Percentiles rank a stretch among this genome's conserved stretches.
Conservation (phyloP, 352 stramenopile species). For the Pythium monospermum region DNA sequence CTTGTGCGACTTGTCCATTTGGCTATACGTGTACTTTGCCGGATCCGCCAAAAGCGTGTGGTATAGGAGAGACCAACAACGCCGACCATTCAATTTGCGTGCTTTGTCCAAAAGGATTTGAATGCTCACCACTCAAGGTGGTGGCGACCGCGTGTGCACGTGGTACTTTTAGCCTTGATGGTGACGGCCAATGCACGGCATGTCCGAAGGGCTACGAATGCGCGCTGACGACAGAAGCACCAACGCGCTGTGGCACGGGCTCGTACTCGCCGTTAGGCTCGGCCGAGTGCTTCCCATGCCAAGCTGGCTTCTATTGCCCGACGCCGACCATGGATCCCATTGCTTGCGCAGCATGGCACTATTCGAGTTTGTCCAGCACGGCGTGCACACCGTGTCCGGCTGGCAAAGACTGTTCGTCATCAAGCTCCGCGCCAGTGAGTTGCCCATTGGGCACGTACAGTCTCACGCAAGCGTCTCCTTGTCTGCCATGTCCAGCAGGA, state of each 20-base stretch:
- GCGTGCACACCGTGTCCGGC: slow-evolving; percentile 35
- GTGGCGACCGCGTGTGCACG: slow-evolving; percentile 14
- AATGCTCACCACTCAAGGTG: slow-evolving; percentile 28
- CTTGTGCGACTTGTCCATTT: slow-evolving; percentile 40
- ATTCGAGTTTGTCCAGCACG: slow-evolving; percentile 32
- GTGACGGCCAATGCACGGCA: slow-evolving; percentile 29
- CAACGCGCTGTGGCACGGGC: slow-evolving; percentile 30
- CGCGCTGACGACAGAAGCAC: slow-evolving; percentile 24
- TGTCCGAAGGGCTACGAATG: slow-evolving; percentile 54
- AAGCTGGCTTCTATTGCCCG: slow-evolving; percentile 38
- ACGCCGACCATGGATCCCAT: slow-evolving; percentile 36
- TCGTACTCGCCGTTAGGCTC: slow-evolving; percentile 27
- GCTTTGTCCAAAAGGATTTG: slow-evolving; percentile 37
- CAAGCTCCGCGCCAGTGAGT: slow-evolving; percentile 23
- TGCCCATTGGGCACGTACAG: slow-evolving; percentile 48
- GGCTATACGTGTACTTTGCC: slow-evolving; percentile 35
- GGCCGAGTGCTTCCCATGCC: slow-evolving; percentile 35
- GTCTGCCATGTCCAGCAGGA: slow-evolving; percentile 37
- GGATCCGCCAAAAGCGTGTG: slow-evolving; percentile 26
- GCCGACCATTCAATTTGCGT: slow-evolving; percentile 37
- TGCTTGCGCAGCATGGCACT: slow-evolving; percentile 35
- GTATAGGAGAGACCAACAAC: slow-evolving; percentile 37
- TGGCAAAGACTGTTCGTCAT: slow-evolving; percentile 47
- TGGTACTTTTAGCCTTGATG: slow-evolving; percentile 42
- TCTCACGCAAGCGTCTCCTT: slow-evolving; percentile 27